A percentile compares a stretch with the other conserved stretches of the same genome.
Conservation (phyloP, 345 rosid genomes). For the Erysimum cheiranthoides region DNA sequence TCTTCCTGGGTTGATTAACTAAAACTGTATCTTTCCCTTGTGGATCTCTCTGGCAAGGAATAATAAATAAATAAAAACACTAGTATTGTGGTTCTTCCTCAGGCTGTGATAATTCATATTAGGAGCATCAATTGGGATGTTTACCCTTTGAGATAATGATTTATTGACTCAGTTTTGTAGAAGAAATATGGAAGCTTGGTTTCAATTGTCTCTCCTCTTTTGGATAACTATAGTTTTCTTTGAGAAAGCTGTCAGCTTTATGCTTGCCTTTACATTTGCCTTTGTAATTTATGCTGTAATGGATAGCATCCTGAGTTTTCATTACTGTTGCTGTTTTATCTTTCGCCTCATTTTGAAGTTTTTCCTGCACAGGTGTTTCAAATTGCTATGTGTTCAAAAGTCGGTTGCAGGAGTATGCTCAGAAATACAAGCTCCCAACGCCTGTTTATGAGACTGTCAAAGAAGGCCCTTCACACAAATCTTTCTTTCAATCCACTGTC, state of each 20-base stretch:
- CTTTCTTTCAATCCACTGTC: slow-evolving; percentile 74
- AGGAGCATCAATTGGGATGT: background rate
- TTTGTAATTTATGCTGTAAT: background rate
- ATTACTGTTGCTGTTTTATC: slow-evolving; percentile 6
- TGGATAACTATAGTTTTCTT: slow-evolving; percentile 6
- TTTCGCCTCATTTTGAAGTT: slow-evolving; percentile 22
- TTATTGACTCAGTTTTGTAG: background rate
- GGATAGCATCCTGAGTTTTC: background rate
- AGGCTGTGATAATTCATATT: background rate
- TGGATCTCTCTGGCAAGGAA: slow-evolving; percentile 19
- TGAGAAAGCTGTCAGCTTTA: slow-evolving; percentile 12
- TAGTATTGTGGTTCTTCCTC: background rate
- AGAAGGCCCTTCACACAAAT: slow-evolving; percentile 94
- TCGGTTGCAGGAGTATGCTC: slow-evolving; percentile 83
- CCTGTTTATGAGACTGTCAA: slow-evolving; percentile 80
- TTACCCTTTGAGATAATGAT: slow-evolving; percentile 28
- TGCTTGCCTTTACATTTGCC: slow-evolving; percentile 17
- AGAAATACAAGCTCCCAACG: slow-evolving; percentile 68
- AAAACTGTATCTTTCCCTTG: background rate
- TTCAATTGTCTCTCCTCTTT: background rate
- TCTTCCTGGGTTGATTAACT: background rate
- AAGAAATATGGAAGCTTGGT: background rate
- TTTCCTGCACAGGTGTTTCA: slow-evolving; percentile 63
- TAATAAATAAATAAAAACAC: no score
- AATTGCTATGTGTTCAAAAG: slow-evolving; percentile 88